Base-by-base conservation (phyloP, 495 filamentous ascomycete genomes). In the Letharia columbiana region DNA sequence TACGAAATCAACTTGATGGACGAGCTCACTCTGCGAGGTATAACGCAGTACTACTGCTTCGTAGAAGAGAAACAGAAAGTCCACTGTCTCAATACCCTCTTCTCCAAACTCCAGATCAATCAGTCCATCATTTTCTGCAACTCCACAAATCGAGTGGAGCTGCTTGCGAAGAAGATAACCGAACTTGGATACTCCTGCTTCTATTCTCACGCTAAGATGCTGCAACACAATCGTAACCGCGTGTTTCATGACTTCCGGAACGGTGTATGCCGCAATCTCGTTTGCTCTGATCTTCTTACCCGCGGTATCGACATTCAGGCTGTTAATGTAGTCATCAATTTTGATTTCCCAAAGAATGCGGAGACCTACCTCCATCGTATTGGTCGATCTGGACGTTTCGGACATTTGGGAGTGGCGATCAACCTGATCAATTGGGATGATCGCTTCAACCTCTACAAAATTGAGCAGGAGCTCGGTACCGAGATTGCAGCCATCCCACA, bases 121-220 rank as follows among this genome's bases (percentile, higher is more conserved):
- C 94, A 99, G 80, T 98, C 95, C 60, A 99, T 99, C 79, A 99
- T 99, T 72, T 99, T 99, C 80, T 99, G 94, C 82, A 99, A 99
- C 75, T 98, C 95, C 50, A 98, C 94, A 50, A 97, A 96, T 73
- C 91, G 94, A 56, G 94, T 99, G 23, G 94, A 99, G 75, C 81
- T 99, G 23, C 83, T 99, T 28, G 94, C 94, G 44, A 99, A 99
- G 81, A 99, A 98, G 76, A 99, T 99, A 73, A 98, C 95, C 18
- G 94, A 99, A 75, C 84, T 99, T 65, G 94, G 94, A 50, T 99
- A 98, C 77, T 98, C 95, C 15, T 99, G 94, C 81, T 99, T 97
- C 79, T 99, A 99, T 81, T 97, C 92, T 52, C 94, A 99, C 73
- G 94, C 94, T 40, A 91, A 90, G 70, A 99, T 99, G 94, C 86